These are phyloP conservation scores for Tranzscheliella williamsii DNA, from an alignment of 1,284 basidiomycete species.

Conservation along the genomic window DNA sequence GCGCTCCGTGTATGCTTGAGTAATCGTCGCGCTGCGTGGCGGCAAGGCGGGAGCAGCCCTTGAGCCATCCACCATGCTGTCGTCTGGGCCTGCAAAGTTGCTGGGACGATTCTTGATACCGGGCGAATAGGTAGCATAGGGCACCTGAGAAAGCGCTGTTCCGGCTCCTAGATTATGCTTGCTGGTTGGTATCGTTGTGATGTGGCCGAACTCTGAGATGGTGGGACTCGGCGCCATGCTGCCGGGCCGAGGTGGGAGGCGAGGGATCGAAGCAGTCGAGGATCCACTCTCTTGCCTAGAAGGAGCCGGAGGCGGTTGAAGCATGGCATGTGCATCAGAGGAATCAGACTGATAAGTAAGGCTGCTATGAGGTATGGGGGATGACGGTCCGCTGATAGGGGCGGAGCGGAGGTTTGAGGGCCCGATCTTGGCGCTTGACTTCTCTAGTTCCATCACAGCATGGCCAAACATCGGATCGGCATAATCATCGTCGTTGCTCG, in stretches of 20 bases:
- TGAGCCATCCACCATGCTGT: neutral
- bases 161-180: neutral
- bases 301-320: conserved; percentile 3
- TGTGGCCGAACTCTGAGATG: conserved; percentile 27
- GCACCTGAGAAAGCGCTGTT: neutral
- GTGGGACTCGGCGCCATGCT: conserved; percentile 18
- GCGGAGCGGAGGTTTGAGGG: neutral
- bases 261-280: conserved; percentile 11
- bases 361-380: neutral
- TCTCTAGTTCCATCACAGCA: conserved; percentile 13
- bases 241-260: conserved; percentile 15
- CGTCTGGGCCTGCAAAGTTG: no score
- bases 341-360: neutral
- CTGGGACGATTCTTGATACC: conserved; percentile 5
- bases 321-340: neutral
- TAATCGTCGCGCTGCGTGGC: conserved; percentile 23
- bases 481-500: conserved; percentile 8
- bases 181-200: neutral
- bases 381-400: neutral
- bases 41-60: conserved; percentile 22
- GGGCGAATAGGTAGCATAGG: conserved; percentile 27
- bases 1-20: conserved; percentile 1
- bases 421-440: neutral
- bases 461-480: conserved; percentile 20
- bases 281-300: conserved; percentile 15